Conservation (phyloP, 768 basidiomycete genomes). For the Termitomyces sp. region DNA sequence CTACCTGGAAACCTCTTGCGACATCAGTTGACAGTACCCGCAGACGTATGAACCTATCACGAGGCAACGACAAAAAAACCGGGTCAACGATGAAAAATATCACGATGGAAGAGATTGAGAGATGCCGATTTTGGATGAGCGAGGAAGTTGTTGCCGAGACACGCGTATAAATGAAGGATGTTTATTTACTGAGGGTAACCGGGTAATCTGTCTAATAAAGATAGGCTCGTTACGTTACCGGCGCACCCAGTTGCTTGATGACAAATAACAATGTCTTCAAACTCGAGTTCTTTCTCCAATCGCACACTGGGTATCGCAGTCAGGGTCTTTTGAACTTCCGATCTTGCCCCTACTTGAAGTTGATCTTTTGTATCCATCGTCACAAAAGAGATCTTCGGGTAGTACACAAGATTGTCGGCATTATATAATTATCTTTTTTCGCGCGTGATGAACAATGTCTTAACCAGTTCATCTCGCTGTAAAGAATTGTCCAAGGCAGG, state of each 20-base stretch:
- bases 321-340: neutral
- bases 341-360: neutral
- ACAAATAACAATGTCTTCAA: neutral
- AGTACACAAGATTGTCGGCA: neutral
- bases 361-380: neutral
- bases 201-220: neutral
- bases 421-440: neutral
- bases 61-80: neutral
- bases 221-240: neutral
- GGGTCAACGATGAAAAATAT: conserved; percentile 22
- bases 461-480: neutral
- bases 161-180: conserved; percentile 14
- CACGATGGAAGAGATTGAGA: conserved; percentile 22
- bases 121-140: conserved; percentile 39
- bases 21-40: neutral
- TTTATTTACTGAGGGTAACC: neutral
- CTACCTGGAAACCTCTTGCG: neutral
- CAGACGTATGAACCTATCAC: neutral
- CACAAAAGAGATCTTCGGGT: neutral
- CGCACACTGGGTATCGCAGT: neutral
- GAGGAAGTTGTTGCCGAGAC: conserved; percentile 27
- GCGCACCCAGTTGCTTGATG: too few species aligned
- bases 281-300: neutral
- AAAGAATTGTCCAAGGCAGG: neutral
- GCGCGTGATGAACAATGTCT: neutral